Percentiles rank a stretch among this genome's conserved stretches.
phyloP scores from a whole-genome alignment of 805 yeast genomes.

The Kuraishia ogatae region DNA sequence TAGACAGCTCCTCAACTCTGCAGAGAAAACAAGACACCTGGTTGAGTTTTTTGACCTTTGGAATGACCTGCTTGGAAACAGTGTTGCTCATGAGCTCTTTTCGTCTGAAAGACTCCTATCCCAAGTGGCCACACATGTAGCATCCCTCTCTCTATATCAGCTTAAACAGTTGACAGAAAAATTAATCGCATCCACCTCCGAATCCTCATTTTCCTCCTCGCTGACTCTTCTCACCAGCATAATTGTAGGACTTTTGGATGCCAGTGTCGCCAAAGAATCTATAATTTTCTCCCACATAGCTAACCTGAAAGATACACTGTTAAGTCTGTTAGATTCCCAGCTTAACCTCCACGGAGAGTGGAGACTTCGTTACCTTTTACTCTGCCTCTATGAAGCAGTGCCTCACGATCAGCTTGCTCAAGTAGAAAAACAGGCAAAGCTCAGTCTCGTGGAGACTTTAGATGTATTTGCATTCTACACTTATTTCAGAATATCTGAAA shows the following conservation, averaged over 20 bases:
- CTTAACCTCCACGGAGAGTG: constrained; percentile 34
- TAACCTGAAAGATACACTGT: constrained; percentile 21
- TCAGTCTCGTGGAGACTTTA: constrained; percentile 3
- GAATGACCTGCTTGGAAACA: constrained; percentile 14
- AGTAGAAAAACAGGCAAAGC: constrained; percentile 6
- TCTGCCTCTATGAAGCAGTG: constrained; percentile 17
- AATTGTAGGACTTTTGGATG: background rate
- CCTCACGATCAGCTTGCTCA: constrained; percentile 15
- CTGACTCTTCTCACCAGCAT: background rate
- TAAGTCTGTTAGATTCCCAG: constrained; percentile 29
- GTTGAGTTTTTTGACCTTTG: constrained; percentile 38
- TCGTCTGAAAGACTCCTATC: background rate
- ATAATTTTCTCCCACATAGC: background rate
- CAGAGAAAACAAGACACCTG: constrained; percentile 50
- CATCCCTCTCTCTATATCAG: background rate
- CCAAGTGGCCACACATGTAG: constrained; percentile 6
- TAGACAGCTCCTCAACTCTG: constrained; percentile 26
- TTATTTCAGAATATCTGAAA: constrained; percentile 37
- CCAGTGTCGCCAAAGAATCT: background rate
- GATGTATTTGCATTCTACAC: constrained; percentile 23
- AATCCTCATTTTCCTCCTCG: constrained; percentile 3
- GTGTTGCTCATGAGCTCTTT: too few relatives aligned
- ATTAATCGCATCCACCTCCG: background rate
- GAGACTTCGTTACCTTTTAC: background rate
- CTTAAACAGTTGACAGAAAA: background rate